Evolutionary conservation across 1,284 basidiomycete species (phyloP).

Genomic region (Filobasidium uniguttulatum): DNA sequence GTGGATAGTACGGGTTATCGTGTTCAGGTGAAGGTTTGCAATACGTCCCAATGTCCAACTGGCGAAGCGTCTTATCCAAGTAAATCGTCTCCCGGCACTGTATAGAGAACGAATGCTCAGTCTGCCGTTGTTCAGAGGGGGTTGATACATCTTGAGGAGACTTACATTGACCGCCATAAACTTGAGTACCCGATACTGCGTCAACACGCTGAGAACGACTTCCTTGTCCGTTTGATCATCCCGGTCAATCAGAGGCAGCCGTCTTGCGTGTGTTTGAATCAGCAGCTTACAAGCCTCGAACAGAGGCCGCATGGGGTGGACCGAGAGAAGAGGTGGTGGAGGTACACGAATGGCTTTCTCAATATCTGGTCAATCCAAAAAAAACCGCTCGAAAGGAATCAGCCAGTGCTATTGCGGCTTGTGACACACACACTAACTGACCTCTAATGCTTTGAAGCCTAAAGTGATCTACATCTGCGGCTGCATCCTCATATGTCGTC

Average conservation of each 20-base stretch:
- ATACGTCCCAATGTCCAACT: constrained; percentile 87
- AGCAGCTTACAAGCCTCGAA: constrained; percentile 82
- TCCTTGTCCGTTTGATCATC: constrained; percentile 91
- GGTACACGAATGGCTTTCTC: constrained; percentile 85
- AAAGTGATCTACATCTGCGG: constrained; percentile 88
- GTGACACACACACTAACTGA: constrained; percentile 31
- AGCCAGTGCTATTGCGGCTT: background rate
- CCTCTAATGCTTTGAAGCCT: constrained; percentile 75
- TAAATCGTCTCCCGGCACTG: constrained; percentile 32
- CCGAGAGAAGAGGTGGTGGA: constrained; percentile 76
- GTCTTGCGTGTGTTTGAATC: constrained; percentile 88
- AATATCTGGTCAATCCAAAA: constrained; percentile 65
- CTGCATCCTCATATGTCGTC: constrained; percentile 74
- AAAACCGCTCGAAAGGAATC: background rate
- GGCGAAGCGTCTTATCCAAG: constrained; percentile 49
- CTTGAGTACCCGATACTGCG: constrained; percentile 94
- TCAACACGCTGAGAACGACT: constrained; percentile 88
- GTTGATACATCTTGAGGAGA: no score
- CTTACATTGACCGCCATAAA: constrained; percentile 95
- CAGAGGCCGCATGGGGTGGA: constrained; percentile 75
- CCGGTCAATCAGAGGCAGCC: constrained; percentile 82
- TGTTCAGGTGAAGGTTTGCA: constrained; percentile 39
- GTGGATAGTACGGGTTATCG: constrained; percentile 65
- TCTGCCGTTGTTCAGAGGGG: constrained; percentile 4
- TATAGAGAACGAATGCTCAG: background rate